Evolutionary conservation across 2,329 filamentous ascomycete genomes (phyloP).

Genomic region (Pseudogymnoascus verrucosus): DNA sequence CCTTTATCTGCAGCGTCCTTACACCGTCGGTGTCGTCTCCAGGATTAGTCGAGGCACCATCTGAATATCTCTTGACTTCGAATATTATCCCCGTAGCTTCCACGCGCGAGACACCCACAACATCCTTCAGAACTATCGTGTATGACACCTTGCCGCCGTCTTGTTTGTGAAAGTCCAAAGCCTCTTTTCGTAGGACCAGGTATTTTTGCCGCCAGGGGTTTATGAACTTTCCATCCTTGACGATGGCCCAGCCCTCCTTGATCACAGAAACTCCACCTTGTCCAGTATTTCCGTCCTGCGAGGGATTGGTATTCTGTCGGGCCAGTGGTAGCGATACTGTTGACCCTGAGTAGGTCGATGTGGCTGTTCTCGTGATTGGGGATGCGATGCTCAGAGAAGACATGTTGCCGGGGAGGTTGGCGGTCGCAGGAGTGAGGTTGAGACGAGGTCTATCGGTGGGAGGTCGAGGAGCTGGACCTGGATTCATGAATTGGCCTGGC

Average conservation of each 20-base stretch:
- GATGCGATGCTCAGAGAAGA: constrained; percentile 67
- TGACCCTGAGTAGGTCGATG: constrained; percentile 61
- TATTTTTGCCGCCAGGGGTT: constrained; percentile 85
- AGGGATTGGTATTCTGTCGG: constrained; percentile 44
- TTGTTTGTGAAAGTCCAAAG: constrained; percentile 89
- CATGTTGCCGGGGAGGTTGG: constrained; percentile 68
- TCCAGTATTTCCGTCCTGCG: constrained; percentile 47
- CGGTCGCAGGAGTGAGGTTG: constrained; percentile 65
- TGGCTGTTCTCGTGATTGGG: constrained; percentile 57
- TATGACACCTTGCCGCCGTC: constrained; percentile 83
- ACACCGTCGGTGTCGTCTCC: constrained; percentile 61
- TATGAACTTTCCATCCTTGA: constrained; percentile 88
- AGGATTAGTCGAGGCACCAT: constrained; percentile 60
- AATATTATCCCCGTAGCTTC: constrained; percentile 89
- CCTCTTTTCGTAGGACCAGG: constrained; percentile 83
- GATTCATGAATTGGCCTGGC: constrained; percentile 81
- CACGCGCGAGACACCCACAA: constrained; percentile 82
- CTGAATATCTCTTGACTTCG: constrained; percentile 74
- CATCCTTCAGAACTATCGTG: constrained; percentile 76
- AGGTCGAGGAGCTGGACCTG: constrained; percentile 85
- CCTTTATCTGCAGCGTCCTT: constrained; percentile 81
- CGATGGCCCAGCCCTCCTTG: constrained; percentile 74
- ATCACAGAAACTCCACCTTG: constrained; percentile 63
- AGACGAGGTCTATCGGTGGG: constrained; percentile 77
- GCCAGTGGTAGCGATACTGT: constrained; percentile 65